Evolutionary conservation across 1,284 basidiomycete species (phyloP), one percentile per base, ranked within the genome.

Genomic region (Ustilago nuda): DNA sequence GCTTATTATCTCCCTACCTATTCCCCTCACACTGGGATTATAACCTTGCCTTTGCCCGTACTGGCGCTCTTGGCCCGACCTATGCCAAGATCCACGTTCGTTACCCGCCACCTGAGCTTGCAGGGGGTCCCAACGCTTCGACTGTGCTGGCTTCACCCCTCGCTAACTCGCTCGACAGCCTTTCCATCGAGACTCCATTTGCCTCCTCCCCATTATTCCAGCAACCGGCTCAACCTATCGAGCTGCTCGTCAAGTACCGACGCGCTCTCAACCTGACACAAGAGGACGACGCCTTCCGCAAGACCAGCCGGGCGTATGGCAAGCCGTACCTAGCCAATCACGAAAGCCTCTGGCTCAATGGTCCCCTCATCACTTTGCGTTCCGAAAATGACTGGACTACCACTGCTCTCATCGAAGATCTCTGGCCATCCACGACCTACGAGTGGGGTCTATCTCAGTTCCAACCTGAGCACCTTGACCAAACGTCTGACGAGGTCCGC

Each of bases 381-480:
- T 83, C 87, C 37, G 88, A 88, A 12, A 83, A 86, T 23, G 92
- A 94, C 82, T 94, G 91, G 91, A 90, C 90, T 2, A 88, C 87
- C 48, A 90, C 90, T 0, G 89, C 89, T 12, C 88, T 86, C 56
- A 79, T 94, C 43, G 79, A 86, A 23, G 89, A 90, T 23, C 88
- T 93, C 3, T 92, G 90, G 90, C 92, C 92, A 0, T 89, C 88
- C 56, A 92, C 91, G 2, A 84, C 87, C 9, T 94, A 93, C 81
- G 91, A 93, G 87, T 93, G 92, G 92, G 67, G 81, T 88, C 86
- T 75, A 0, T 72, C 77, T 36, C 84, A 83, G 19, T 78, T 76
- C 43, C 73, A 67, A 67, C 59, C 62, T 55, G 69, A 65, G 43
- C 63, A 64, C 32, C 45, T 65, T 39, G 70, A 81, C 12, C 64